phyloP scores from a whole-genome alignment of 768 basidiomycete species.

The Boletus subcaerulescens region DNA sequence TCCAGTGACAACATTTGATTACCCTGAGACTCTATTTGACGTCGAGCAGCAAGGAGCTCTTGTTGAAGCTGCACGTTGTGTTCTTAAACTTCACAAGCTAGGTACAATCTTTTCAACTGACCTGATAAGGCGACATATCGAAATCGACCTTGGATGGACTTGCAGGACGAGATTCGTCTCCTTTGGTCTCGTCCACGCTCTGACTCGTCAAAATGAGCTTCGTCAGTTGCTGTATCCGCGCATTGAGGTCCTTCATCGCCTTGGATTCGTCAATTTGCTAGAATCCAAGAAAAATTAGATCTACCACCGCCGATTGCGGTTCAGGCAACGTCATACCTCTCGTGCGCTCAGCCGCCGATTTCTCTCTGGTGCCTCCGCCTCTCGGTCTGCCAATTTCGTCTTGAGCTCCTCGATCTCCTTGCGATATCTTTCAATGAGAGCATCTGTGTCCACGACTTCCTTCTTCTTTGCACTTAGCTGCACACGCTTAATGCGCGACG shows the following conservation, averaged over 20 bases:
- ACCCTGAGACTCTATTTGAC: constrained; percentile 76
- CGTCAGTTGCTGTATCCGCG: constrained; percentile 77
- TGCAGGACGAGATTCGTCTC: constrained; percentile 69
- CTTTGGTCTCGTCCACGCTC: constrained; percentile 66
- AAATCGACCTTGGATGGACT: constrained; percentile 91
- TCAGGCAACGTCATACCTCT: constrained; percentile 32
- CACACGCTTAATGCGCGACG: constrained; percentile 87
- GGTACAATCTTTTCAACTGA: constrained; percentile 23
- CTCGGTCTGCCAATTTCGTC: constrained; percentile 63
- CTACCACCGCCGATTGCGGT: neutral
- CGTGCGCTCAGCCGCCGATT: constrained; percentile 44
- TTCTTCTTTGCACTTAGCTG: constrained; percentile 88
- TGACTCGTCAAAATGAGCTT: constrained; percentile 85
- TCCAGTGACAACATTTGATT: constrained; percentile 84
- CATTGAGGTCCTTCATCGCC: constrained; percentile 80
- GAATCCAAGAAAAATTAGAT: neutral
- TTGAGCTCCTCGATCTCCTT: constrained; percentile 93
- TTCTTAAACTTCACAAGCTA: neutral
- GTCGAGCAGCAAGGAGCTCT: constrained; percentile 75
- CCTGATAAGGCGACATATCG: constrained; percentile 85
- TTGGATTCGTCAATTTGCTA: constrained; percentile 84
- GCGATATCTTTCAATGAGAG: constrained; percentile 89
- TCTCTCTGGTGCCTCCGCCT: constrained; percentile 54
- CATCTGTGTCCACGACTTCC: constrained; percentile 90
- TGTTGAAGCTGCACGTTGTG: constrained; percentile 64